A percentile compares a stretch with the other conserved stretches of the same genome.
Evolutionary conservation across 2,329 filamentous ascomycete genomes (phyloP).

Genomic region (Myriosclerotinia scirpicola): DNA sequence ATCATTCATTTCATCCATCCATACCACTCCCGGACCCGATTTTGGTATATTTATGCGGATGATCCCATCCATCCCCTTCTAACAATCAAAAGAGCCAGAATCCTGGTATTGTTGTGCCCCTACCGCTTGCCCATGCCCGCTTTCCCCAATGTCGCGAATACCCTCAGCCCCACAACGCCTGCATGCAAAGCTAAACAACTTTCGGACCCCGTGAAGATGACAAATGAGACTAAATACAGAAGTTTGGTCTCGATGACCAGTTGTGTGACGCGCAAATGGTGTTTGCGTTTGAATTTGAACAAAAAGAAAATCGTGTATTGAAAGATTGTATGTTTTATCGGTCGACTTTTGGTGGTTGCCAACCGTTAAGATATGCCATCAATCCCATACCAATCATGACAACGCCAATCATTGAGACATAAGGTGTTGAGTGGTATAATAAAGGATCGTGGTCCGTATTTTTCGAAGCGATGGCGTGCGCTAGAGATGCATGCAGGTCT

Average conservation of each 20-base stretch:
- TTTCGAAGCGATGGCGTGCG: constrained; percentile 26
- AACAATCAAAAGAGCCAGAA: constrained; percentile 17
- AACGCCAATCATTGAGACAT: constrained; percentile 79
- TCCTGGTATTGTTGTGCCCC: constrained; percentile 21
- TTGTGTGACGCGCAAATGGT: neutral
- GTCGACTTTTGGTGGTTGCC: constrained; percentile 53
- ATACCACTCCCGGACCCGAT: constrained; percentile 15
- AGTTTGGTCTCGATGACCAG: constrained; percentile 16
- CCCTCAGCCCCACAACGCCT: constrained; percentile 12
- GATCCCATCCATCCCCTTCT: constrained; percentile 13
- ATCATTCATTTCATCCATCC: constrained; percentile 10
- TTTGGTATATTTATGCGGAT: constrained; percentile 20
- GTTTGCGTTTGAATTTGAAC: constrained; percentile 10
- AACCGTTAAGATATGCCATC: constrained; percentile 85
- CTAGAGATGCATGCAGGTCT: constrained; percentile 17
- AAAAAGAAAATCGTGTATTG: constrained; percentile 12
- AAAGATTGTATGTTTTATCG: constrained; percentile 30
- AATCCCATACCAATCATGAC: constrained; percentile 78
- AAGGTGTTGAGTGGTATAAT: constrained; percentile 63
- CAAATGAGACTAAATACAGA: constrained; percentile 19
- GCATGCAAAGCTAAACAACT: constrained; percentile 17
- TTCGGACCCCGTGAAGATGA: constrained; percentile 8
- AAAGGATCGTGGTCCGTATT: constrained; percentile 48
- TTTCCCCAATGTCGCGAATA: constrained; percentile 11
- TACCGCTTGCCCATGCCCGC: constrained; percentile 17